Conservation (phyloP, 768 basidiomycete species). For the Agaricus blazei region DNA sequence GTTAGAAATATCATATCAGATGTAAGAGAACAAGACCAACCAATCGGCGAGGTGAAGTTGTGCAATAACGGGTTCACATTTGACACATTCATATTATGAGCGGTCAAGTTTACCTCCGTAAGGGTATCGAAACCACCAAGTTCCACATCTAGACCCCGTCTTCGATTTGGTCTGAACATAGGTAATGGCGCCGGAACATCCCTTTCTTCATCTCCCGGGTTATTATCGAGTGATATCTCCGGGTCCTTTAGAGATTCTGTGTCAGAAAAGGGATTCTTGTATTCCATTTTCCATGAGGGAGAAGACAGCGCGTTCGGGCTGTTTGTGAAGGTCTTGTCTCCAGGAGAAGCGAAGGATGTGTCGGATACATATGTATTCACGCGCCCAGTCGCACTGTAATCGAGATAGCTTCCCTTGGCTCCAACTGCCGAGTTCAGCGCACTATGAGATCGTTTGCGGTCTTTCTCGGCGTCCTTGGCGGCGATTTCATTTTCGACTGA, state of each 20-base stretch:
- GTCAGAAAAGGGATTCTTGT: slow-evolving; percentile 17
- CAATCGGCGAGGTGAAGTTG: slow-evolving; percentile 67
- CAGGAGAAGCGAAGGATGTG: not conserved
- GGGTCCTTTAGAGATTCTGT: not conserved
- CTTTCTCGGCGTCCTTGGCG: slow-evolving; percentile 40
- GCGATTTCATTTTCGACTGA: slow-evolving; percentile 64
- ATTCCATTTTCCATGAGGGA: slow-evolving; percentile 24
- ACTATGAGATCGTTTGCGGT: slow-evolving; percentile 31
- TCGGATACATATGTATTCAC: slow-evolving; percentile 7
- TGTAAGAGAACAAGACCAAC: slow-evolving; percentile 28
- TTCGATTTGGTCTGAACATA: slow-evolving; percentile 38
- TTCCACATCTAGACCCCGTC: slow-evolving; percentile 31
- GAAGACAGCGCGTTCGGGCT: slow-evolving; percentile 23
- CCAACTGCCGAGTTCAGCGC: slow-evolving; percentile 18
- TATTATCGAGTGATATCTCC: not conserved
- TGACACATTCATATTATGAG: slow-evolving; percentile 31
- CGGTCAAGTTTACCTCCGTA: slow-evolving; percentile 40
- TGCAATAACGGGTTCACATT: slow-evolving; percentile 50
- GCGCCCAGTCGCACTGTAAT: slow-evolving; percentile 13
- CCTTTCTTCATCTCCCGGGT: slow-evolving; percentile 26
- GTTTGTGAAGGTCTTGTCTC: slow-evolving; percentile 8
- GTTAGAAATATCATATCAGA: not conserved
- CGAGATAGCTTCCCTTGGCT: slow-evolving; percentile 17
- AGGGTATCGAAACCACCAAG: slow-evolving; percentile 28
- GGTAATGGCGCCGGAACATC: slow-evolving; percentile 22